phyloP scores from a whole-genome alignment of 495 filamentous ascomycete species.

The Antarctomyces pellizariae region DNA sequence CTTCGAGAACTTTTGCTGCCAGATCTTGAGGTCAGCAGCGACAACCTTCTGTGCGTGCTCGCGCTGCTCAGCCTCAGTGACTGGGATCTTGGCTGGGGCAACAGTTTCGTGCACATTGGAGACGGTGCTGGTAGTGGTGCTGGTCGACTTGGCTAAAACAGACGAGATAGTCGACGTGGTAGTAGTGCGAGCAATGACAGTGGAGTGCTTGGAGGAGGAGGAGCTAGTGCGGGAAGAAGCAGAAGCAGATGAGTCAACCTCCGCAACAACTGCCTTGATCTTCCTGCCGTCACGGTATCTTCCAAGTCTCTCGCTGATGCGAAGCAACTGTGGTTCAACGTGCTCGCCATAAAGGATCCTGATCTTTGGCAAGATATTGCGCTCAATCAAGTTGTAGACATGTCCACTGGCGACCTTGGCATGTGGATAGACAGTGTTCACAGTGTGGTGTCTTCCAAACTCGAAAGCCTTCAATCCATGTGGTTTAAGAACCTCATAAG shows the following conservation, averaged over 20 bases:
- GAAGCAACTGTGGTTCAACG: conserved; percentile 83
- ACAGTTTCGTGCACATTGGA: conserved; percentile 10
- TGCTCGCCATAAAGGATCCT: conserved; percentile 65
- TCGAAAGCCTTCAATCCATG: conserved; percentile 49
- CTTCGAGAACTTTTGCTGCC: conserved; percentile 67
- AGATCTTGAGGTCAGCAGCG: conserved; percentile 49
- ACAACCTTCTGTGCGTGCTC: conserved; percentile 37
- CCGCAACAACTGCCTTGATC: conserved; percentile 31
- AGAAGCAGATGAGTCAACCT: conserved; percentile 19
- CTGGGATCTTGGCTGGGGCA: conserved; percentile 3
- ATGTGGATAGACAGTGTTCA: conserved; percentile 50
- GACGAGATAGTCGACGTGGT: conserved; percentile 1
- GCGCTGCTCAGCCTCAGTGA: conserved; percentile 17
- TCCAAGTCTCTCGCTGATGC: conserved; percentile 75
- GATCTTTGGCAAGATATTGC: conserved; percentile 56
- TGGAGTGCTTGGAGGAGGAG: conserved; percentile 12
- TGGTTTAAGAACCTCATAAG: conserved; percentile 46
- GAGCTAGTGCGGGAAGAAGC: conserved; percentile 7
- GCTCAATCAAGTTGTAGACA: conserved; percentile 45
- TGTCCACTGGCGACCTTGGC: conserved; percentile 36
- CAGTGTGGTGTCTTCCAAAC: conserved; percentile 37
- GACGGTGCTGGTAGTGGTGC: conserved; percentile 8
- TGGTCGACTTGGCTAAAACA: conserved; percentile 7
- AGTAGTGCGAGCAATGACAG: conserved; percentile 10
- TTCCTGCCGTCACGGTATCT: conserved; percentile 50